Percentiles rank a stretch among this genome's conserved stretches.
Evolutionary conservation across 2,329 filamentous ascomycete genomes (phyloP).

Genomic region (Alternaria sp.): DNA sequence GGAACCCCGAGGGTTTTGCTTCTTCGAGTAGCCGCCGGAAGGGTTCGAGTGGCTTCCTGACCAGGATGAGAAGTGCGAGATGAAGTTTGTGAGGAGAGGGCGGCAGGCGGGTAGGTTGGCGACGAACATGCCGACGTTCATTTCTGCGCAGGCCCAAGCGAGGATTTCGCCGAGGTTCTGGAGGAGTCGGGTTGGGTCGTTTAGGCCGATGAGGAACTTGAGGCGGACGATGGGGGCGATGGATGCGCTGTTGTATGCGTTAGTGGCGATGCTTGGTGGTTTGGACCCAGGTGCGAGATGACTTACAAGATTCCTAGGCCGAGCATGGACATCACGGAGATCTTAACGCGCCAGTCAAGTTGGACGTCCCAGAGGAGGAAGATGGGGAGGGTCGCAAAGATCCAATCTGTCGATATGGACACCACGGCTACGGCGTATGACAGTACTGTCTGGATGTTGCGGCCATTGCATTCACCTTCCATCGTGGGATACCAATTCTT

Average conservation of each 20-base stretch:
- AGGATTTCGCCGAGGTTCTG: conserved; percentile 7
- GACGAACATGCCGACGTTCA: conserved; percentile 15
- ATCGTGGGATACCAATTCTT: conserved; percentile 3
- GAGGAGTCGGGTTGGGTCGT: conserved; percentile 1
- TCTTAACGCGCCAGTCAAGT: conserved; percentile 12
- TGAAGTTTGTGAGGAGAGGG: conserved; percentile 5
- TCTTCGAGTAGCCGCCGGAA: neutral
- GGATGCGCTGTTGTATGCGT: neutral
- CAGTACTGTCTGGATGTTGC: conserved; percentile 3
- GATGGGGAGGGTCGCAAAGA: conserved; percentile 9
- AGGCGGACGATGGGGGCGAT: conserved; percentile 11
- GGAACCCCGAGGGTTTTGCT: neutral
- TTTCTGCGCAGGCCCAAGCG: conserved; percentile 10
- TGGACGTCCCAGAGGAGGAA: conserved; percentile 10
- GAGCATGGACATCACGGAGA: conserved; percentile 8
- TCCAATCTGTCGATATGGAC: conserved; percentile 10
- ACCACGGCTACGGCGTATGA: conserved; percentile 9
- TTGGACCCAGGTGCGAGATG: neutral
- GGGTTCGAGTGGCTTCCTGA: neutral
- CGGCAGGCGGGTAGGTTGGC: conserved; percentile 11
- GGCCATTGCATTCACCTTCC: neutral
- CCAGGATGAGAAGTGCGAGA: conserved; percentile 6
- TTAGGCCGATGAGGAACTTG: conserved; percentile 8
- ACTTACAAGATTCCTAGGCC: conserved; percentile 10
- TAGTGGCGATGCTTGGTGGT: neutral